Evolutionary conservation across 1,284 basidiomycete genomes (phyloP).

Genomic region (Irpex sp.): DNA sequence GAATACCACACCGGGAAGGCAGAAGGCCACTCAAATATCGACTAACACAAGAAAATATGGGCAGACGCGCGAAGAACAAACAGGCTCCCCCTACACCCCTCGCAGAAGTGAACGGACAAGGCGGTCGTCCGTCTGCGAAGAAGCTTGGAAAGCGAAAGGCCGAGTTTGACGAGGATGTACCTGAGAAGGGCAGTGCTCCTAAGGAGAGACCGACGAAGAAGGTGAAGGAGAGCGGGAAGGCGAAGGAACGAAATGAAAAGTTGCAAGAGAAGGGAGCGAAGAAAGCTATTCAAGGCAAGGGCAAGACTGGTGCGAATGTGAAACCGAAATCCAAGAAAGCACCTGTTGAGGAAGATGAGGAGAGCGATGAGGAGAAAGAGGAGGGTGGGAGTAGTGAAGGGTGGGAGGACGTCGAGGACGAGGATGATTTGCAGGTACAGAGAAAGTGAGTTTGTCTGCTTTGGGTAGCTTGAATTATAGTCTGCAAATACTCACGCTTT

Average conservation of each 20-base stretch:
- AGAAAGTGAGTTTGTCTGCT: conserved; percentile 36
- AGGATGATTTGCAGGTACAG: conserved; percentile 37
- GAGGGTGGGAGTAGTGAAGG: conserved; percentile 39
- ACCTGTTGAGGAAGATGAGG: conserved; percentile 17
- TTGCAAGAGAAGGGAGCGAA: conserved; percentile 13
- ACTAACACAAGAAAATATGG: conserved; percentile 49
- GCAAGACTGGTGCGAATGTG: conserved; percentile 18
- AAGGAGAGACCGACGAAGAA: conserved; percentile 21
- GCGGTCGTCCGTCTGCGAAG: conserved; percentile 39
- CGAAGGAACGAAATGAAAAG: conserved; percentile 18
- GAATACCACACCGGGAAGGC: too few relatives aligned
- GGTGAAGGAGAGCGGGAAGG: conserved; percentile 12
- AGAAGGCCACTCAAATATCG: too few relatives aligned
- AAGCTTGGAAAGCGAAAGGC: conserved; percentile 74
- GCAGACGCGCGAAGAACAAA: conserved; percentile 89
- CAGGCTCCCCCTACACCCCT: conserved; percentile 63
- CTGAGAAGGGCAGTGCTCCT: conserved; percentile 34
- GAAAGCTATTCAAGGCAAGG: conserved; percentile 31
- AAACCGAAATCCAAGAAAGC: conserved; percentile 20
- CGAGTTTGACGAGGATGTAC: conserved; percentile 41
- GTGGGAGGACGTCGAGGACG: conserved; percentile 64
- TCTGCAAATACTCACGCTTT: too few relatives aligned
- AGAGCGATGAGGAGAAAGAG: background rate
- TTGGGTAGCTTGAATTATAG: too few relatives aligned
- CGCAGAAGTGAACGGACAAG: conserved; percentile 41